phyloP scores from a whole-genome alignment of 2,329 filamentous ascomycete genomes.

The Trichoderma simmonsii region DNA sequence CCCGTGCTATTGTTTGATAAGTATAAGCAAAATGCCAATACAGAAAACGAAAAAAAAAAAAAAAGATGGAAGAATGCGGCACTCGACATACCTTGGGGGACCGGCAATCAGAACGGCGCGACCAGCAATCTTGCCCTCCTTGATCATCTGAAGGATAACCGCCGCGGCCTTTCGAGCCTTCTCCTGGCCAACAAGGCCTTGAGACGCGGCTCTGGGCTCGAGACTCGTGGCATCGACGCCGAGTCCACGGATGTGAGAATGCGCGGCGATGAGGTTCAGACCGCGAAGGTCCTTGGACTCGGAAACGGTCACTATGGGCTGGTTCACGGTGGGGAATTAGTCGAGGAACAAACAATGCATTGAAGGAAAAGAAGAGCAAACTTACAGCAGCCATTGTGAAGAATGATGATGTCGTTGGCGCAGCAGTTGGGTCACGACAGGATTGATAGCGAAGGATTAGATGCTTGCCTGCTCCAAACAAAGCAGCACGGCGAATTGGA shows the following conservation, averaged over 20 bases:
- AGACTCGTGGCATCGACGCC: conserved; percentile 90
- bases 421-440: conserved; percentile 7
- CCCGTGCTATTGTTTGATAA: conserved; percentile 63
- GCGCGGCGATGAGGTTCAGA: conserved; percentile 94
- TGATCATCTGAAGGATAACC: conserved; percentile 97
- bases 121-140: conserved; percentile 96
- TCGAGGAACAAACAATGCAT: neutral
- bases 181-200: conserved; percentile 92
- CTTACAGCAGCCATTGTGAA: conserved; percentile 53
- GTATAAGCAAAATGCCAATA: neutral
- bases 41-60: neutral
- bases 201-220: conserved; percentile 78
- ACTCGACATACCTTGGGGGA: conserved; percentile 65
- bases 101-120: conserved; percentile 92
- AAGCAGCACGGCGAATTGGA: neutral
- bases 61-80: neutral
- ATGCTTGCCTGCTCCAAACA: conserved; percentile 2
- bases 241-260: conserved; percentile 95
- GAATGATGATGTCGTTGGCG: conserved; percentile 19
- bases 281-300: conserved; percentile 95
- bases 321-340: conserved; percentile 14
- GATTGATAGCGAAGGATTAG: neutral
- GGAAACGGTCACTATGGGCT: conserved; percentile 74
- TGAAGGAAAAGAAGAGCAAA: conserved; percentile 22
- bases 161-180: conserved; percentile 96